phyloP scores from a whole-genome alignment of 805 yeast genomes.

The Candida cerambycidarum region DNA sequence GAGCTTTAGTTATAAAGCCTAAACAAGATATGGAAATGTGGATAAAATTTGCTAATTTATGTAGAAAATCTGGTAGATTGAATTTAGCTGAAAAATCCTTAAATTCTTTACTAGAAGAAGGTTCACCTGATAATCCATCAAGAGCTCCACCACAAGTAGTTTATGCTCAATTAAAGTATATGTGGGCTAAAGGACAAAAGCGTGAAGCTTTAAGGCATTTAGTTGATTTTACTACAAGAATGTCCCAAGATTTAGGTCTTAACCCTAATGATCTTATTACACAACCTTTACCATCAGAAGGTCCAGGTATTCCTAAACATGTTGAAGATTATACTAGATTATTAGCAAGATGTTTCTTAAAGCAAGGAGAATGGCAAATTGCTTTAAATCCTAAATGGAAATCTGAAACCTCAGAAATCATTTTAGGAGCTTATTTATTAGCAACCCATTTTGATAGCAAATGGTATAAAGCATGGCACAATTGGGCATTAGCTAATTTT shows the following conservation, averaged over 20 bases:
- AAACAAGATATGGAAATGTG: constrained; percentile 96
- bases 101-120: constrained; percentile 73
- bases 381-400: constrained; percentile 79
- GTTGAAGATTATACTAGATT: constrained; percentile 81
- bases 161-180: constrained; percentile 91
- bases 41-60: constrained; percentile 95
- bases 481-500: constrained; percentile 98
- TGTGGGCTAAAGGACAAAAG: constrained; percentile 95
- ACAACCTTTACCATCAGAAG: constrained; percentile 75
- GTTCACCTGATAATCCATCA: constrained; percentile 60
- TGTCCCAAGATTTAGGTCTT: constrained; percentile 85
- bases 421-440: constrained; percentile 84
- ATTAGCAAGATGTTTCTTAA: constrained; percentile 89
- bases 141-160: constrained; percentile 96
- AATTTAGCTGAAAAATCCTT: constrained; percentile 92
- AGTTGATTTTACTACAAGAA: constrained; percentile 85
- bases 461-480: constrained; percentile 99
- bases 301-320: constrained; percentile 70
- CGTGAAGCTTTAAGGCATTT: constrained; percentile 82
- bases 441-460: constrained; percentile 92
- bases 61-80: constrained; percentile 90
- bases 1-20: constrained; percentile 91
- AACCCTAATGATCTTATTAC: constrained; percentile 85
- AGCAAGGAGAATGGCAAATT: constrained; percentile 98
- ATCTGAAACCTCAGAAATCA: constrained; percentile 71